Evolutionary conservation across 2,329 filamentous ascomycete species (phyloP).

Genomic region (Basipetospora chlamydospora): DNA sequence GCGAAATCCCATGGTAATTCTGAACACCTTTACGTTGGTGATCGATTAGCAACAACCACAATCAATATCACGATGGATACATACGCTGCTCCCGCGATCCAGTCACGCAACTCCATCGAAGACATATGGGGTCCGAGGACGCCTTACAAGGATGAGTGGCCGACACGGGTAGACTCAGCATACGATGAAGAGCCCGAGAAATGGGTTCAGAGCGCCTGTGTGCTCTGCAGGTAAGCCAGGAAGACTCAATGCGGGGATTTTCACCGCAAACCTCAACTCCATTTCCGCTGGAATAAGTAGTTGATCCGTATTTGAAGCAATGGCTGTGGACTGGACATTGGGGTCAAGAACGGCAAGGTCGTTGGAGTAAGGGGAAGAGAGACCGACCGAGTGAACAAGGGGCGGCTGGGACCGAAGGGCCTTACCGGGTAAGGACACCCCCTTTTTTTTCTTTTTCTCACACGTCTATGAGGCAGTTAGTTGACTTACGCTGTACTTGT

Average conservation of each 20-base stretch:
- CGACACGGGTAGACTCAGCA: constrained; percentile 15
- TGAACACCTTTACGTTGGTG: not conserved
- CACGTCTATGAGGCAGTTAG: too few relatives aligned
- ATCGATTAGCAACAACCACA: not conserved
- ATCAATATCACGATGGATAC: not conserved
- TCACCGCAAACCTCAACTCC: not conserved
- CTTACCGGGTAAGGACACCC: constrained; percentile 14
- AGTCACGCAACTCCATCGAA: constrained; percentile 15
- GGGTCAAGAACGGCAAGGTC: constrained; percentile 19
- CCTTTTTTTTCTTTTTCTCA: not conserved
- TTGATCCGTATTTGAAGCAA: too few relatives aligned
- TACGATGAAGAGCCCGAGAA: constrained; percentile 18
- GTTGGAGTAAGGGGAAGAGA: constrained; percentile 21
- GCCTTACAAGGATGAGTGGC: constrained; percentile 20
- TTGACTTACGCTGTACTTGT: not conserved
- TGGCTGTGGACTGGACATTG: constrained; percentile 20
- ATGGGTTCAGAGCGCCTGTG: constrained; percentile 24
- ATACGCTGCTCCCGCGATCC: constrained; percentile 2
- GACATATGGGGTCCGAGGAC: constrained; percentile 18
- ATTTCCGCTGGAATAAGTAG: too few relatives aligned
- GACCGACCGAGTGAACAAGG: constrained; percentile 19
- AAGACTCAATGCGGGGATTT: not conserved
- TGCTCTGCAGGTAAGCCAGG: constrained; percentile 19
- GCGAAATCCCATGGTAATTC: too few relatives aligned
- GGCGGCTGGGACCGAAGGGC: constrained; percentile 20